Conservation (phyloP, 805 yeast genomes). For the Kurtzmaniella fragi region DNA sequence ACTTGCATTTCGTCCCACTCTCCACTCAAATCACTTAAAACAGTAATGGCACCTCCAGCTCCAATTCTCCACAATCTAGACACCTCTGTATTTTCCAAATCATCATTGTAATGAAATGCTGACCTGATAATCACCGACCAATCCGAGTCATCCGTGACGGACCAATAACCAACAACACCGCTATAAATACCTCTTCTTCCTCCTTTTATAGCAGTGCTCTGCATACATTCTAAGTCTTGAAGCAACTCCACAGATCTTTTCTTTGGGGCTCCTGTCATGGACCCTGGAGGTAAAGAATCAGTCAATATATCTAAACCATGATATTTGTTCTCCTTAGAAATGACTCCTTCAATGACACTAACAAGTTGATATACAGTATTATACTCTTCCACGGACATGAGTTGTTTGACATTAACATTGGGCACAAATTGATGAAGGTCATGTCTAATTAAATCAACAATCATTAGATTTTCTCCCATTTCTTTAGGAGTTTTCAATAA, state of each 20-base stretch:
- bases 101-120: conserved; percentile 59
- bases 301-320: conserved; percentile 76
- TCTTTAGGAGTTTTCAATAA: conserved; percentile 84
- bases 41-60: conserved; percentile 98
- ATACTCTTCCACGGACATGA: conserved; percentile 93
- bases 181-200: conserved; percentile 81
- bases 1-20: conserved; percentile 91
- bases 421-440: conserved; percentile 69
- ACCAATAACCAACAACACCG: conserved; percentile 96
- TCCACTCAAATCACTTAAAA: conserved; percentile 71
- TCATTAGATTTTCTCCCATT: conserved; percentile 94
- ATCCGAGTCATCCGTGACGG: conserved; percentile 78
- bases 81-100: conserved; percentile 22
- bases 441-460: conserved; percentile 91
- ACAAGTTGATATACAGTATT: conserved; percentile 88
- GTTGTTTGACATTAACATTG: conserved; percentile 63
- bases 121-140: conserved; percentile 96
- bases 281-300: conserved; percentile 90
- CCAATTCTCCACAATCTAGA: conserved; percentile 72
- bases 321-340: conserved; percentile 28
- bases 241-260: conserved; percentile 83
- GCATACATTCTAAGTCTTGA: conserved; percentile 49
- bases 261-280: conserved; percentile 99
- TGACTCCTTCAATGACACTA: conserved; percentile 73
- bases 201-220: conserved; percentile 22